Evolutionary conservation across 805 yeast species (phyloP).

Genomic region (Candida ovalis): DNA sequence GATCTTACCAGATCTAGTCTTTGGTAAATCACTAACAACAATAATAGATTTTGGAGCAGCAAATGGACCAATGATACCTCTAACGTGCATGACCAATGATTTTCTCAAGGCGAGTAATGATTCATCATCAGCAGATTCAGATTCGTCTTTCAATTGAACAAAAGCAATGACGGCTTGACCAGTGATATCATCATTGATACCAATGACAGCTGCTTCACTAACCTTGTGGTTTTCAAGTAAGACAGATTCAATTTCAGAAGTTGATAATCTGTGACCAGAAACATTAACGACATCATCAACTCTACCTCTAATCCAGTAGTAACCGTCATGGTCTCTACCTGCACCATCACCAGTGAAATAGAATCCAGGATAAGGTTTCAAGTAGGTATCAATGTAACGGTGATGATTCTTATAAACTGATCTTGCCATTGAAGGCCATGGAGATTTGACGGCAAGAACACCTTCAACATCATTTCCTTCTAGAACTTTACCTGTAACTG

Average conservation of each 20-base stretch:
- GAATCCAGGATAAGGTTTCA: constrained; percentile 76
- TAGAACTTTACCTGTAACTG: constrained; percentile 68
- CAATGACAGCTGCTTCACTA: constrained; percentile 81
- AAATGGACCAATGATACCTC: constrained; percentile 89
- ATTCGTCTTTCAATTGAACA: constrained; percentile 62
- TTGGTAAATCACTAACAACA: constrained; percentile 89
- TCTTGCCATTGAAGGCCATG: constrained; percentile 89
- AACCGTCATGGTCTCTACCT: constrained; percentile 80
- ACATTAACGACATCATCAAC: constrained; percentile 89
- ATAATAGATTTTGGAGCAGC: constrained; percentile 90
- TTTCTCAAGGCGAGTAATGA: constrained; percentile 56
- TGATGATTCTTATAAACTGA: constrained; percentile 74
- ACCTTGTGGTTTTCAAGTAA: constrained; percentile 67
- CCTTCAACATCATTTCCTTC: constrained; percentile 74
- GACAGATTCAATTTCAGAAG: constrained; percentile 86
- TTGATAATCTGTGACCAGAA: constrained; percentile 82
- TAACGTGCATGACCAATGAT: constrained; percentile 80
- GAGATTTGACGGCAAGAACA: constrained; percentile 63
- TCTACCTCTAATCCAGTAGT: constrained; percentile 81
- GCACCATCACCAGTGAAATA: constrained; percentile 92
- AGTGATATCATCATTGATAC: constrained; percentile 76
- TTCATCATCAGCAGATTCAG: constrained; percentile 35
- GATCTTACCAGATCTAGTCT: constrained; percentile 97
- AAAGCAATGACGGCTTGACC: constrained; percentile 86
- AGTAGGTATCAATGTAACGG: constrained; percentile 75